Base-by-base conservation (phyloP, 345 rosid species). In the Arabis alpina region DNA sequence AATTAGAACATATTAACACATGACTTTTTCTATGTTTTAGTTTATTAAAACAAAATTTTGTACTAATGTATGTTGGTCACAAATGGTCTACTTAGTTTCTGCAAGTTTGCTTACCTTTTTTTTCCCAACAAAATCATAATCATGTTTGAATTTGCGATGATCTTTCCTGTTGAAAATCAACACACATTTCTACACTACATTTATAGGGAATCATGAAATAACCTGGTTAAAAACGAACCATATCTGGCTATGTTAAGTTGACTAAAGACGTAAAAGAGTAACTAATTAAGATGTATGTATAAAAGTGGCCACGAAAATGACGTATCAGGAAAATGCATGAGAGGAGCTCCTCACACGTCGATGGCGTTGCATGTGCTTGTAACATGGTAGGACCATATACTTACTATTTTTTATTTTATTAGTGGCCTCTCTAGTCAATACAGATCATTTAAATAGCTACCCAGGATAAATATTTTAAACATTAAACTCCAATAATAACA, bases 361-460 rank as follows among this genome's bases (percentile, higher is more conserved):
- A 74, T 27, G 51, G 24, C 49, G 43, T 65, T 52, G 48, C 62
- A 66, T 74, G 77, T 74, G 77, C 68, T 52, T 45, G 54, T 74
- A 66, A 74, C 77, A 74, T 74, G 77, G 56, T 66, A 74, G 77
- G 77, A 11, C 62, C 66, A 50, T 16, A 40, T 8, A 25, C 58
- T 25, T 72, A n/a, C 32, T 45, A 44, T 30, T n/a, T 12, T n/a
- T 34, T 10, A 0, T 39, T 36, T 5, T 16, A 45, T 54, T 45
- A 47, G 50, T 37, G 64, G 59, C 10, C 28, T 62, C 53, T 27
- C 14, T 44, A 25, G 32, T 54, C 69, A 72, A 63, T 54, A 34
- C 49, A 54, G 16, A 7, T 36, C 24, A 53, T 71, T 62, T 63
- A 54, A 45, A 45, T 54, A 44, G 48, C 50, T 72, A 36, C 63